Percentiles rank a stretch among this genome's conserved stretches.
Conservation (phyloP, 192 early-diverging fungal species). For the Allomyces javanicus region DNA sequence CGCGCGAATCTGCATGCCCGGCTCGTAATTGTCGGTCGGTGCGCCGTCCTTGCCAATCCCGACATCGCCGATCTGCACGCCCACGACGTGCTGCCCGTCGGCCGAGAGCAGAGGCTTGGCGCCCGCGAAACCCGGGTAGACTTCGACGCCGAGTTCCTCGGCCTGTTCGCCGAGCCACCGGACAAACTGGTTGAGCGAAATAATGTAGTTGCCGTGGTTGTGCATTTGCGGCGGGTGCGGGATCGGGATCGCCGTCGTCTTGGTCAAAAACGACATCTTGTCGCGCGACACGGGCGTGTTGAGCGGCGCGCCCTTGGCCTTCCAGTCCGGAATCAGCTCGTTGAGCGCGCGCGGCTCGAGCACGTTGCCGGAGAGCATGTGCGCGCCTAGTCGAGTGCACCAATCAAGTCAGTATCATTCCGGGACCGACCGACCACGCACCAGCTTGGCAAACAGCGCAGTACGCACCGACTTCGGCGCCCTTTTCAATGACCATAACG, state of each 20-base stretch:
- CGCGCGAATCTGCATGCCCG: constrained; percentile 85
- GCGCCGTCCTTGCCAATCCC: constrained; percentile 72
- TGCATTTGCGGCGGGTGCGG: constrained; percentile 84
- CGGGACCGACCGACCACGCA: neutral
- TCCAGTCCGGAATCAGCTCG: constrained; percentile 96
- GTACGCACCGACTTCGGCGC: constrained; percentile 48
- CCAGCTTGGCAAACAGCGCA: too few species aligned
- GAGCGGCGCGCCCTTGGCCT: constrained; percentile 81
- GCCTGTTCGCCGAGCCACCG: constrained; percentile 93
- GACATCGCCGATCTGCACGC: constrained; percentile 87
- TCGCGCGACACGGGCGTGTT: constrained; percentile 68
- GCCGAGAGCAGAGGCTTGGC: constrained; percentile 36
- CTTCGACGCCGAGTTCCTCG: constrained; percentile 83
- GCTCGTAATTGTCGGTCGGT: constrained; percentile 79
- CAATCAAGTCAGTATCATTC: too few species aligned
- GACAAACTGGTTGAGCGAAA: constrained; percentile 80
- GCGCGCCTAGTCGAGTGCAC: constrained; percentile 37
- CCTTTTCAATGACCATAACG: constrained; percentile 89
- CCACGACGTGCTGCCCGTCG: constrained; percentile 62
- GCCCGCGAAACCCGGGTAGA: constrained; percentile 83
- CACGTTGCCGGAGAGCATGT: constrained; percentile 88
- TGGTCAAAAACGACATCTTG: constrained; percentile 66
- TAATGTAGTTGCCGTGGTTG: constrained; percentile 94
- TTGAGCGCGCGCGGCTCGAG: constrained; percentile 77
- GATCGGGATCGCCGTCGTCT: constrained; percentile 53